A percentile compares a stretch with the other conserved stretches of the same genome.
Evolutionary conservation across 2,329 filamentous ascomycete genomes (phyloP).

Genomic region (Penicillium crustosum): DNA sequence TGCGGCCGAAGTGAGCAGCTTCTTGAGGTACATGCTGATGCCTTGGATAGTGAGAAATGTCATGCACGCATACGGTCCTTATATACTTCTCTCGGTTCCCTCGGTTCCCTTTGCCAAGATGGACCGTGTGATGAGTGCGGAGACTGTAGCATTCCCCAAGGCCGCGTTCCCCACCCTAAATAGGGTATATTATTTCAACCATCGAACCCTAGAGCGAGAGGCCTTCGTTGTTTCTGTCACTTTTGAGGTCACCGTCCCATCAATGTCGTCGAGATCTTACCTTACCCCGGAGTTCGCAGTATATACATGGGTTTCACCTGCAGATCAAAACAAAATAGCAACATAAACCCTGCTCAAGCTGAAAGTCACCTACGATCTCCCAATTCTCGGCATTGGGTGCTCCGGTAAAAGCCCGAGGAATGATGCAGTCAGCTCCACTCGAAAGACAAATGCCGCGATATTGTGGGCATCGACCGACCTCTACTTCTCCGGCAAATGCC

Average conservation of each 20-base stretch:
- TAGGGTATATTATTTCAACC: neutral
- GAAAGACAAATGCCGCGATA: neutral
- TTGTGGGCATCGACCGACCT: neutral
- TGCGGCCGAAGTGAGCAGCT: constrained; percentile 13
- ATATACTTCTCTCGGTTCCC: neutral
- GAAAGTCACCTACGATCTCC: neutral
- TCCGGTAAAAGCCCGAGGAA: constrained; percentile 15
- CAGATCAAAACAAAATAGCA: neutral
- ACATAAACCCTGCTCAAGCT: neutral
- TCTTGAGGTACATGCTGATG: constrained; percentile 14
- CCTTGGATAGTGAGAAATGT: neutral
- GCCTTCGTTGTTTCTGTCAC: neutral
- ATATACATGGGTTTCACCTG: neutral
- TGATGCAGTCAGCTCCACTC: neutral
- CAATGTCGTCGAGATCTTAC: neutral
- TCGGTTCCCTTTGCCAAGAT: constrained; percentile 2
- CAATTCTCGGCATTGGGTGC: neutral
- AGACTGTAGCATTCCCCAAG: constrained; percentile 3
- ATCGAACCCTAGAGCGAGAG: neutral
- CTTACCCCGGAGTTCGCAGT: neutral
- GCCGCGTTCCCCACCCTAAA: constrained; percentile 1
- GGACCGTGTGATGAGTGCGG: constrained; percentile 2
- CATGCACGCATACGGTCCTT: neutral
- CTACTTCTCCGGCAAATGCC: neutral
- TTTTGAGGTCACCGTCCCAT: neutral